Base-by-base conservation (phyloP, 2,329 filamentous ascomycete species). In the Ceratocystis colombiana region DNA sequence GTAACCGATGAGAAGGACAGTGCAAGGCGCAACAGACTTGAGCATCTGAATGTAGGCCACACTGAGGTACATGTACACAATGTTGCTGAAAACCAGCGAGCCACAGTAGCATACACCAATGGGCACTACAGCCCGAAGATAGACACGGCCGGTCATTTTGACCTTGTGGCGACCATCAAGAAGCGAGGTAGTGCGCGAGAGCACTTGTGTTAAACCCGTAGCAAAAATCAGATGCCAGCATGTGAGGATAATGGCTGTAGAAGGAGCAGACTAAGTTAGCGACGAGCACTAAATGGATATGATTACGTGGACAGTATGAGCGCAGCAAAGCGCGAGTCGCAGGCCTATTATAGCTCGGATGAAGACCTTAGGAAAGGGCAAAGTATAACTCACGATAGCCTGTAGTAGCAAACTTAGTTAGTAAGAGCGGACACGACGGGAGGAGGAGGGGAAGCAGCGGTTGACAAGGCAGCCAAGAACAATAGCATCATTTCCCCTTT, bases 41-140 rank as follows among this genome's bases (percentile, higher is more conserved):
- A 88, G 79, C 84, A 88, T 88, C 77, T 88, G 85, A 70, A 87
- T 87, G 72, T 88, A 88, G 50, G 84, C 80, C 64, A 88, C 84
- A 66, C 80, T 85, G 65, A 88, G 79, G 73, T 88, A 86, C 65
- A 88, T 79, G 73, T 88, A 88, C 69, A 85, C 83, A 72, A 86
- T 76, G 74, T 88, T 88, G 70, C 83, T 85, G 74, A 82, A 87
- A 71, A 88, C 78, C 72, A 88, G 81, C 68, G 82, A 84, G 71
- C 83, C 79, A 64, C 82, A 85, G 78, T 86, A 87, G 75, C 86
- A 81, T 70, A 87, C 72, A 66, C 84, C 84, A 69, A 88, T 88
- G 68, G 85, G 85, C 44, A 87, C 78, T 69, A 88, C 85, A 62
- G 83, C 83, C 68, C 81, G 79, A 57, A 85, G 72, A 75, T 87